phyloP scores from a whole-genome alignment of 2,329 filamentous ascomycete genomes.

The Metarhizium humberi region DNA sequence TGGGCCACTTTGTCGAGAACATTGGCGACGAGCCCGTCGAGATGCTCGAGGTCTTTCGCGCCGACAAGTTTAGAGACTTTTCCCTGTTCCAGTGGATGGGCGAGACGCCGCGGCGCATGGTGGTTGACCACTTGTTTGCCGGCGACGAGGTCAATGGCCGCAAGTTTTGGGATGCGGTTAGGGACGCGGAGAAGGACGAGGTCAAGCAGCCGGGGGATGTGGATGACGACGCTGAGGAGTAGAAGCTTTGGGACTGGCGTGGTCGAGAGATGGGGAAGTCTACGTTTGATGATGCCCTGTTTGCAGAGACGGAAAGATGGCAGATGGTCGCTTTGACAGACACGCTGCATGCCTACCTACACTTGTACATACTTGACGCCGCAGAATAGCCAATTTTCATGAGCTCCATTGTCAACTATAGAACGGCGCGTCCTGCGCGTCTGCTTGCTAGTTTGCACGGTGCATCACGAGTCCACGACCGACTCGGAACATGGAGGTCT shows the following conservation, averaged over 20 bases:
- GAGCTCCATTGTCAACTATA: too few species aligned
- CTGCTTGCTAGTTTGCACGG: too few species aligned
- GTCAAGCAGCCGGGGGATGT: conserved; percentile 19
- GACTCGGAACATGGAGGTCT: too few species aligned
- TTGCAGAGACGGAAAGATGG: too few species aligned
- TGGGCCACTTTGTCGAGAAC: conserved; percentile 77
- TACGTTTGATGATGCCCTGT: too few species aligned
- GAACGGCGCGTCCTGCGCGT: too few species aligned
- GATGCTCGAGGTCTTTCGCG: conserved; percentile 67
- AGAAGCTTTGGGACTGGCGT: not conserved
- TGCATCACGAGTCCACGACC: too few species aligned
- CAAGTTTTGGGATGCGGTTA: conserved; percentile 52
- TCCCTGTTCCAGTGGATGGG: conserved; percentile 69
- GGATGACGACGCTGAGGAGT: not conserved
- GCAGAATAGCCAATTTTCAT: too few species aligned
- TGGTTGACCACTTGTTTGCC: conserved; percentile 57
- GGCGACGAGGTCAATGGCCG: conserved; percentile 50
- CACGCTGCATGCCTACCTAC: too few species aligned
- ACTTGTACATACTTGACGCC: too few species aligned
- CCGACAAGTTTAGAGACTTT: conserved; percentile 64
- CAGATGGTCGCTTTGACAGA: too few species aligned
- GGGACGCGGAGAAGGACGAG: conserved; percentile 51
- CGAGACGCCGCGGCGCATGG: conserved; percentile 58
- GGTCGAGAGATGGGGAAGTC: too few species aligned
- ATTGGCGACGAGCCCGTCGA: conserved; percentile 67